Conservation (phyloP, 2,329 filamentous ascomycete genomes). For the Pseudogymnoascus pannorum region DNA sequence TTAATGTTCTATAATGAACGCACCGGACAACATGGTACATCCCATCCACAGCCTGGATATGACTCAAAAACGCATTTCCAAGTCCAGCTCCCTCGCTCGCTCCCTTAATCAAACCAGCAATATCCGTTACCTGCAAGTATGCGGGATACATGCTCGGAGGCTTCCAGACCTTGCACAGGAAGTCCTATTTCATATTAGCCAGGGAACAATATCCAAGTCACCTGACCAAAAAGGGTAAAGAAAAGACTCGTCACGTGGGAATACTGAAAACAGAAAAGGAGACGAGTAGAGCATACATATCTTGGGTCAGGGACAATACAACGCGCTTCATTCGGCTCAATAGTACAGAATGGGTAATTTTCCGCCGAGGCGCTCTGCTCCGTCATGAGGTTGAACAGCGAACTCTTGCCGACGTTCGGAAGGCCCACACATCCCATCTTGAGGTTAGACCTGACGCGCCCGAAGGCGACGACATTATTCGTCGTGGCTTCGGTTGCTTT, state of each 20-base stretch:
- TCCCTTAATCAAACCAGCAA: constrained; percentile 39
- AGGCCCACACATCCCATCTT: constrained; percentile 42
- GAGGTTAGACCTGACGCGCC: constrained; percentile 37
- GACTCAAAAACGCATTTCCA: constrained; percentile 39
- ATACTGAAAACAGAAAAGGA: background rate
- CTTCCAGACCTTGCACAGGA: constrained; percentile 39
- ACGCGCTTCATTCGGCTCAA: constrained; percentile 40
- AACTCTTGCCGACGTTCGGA: constrained; percentile 40
- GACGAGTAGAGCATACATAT: constrained; percentile 32
- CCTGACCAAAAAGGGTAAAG: background rate
- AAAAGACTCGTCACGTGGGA: background rate
- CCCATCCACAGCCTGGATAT: constrained; percentile 40
- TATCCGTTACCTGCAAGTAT: constrained; percentile 39
- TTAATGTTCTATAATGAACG: background rate
- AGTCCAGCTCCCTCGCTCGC: constrained; percentile 38
- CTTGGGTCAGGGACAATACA: constrained; percentile 38
- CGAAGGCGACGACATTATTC: constrained; percentile 40
- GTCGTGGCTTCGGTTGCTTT: constrained; percentile 28
- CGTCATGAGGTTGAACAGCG: constrained; percentile 39
- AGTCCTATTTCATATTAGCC: constrained; percentile 30
- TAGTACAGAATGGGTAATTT: constrained; percentile 41
- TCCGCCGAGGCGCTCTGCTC: constrained; percentile 39
- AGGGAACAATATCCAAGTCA: background rate
- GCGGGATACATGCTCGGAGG: constrained; percentile 39
- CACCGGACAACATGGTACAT: constrained; percentile 40